A percentile compares a stretch with the other conserved stretches of the same genome.
These are phyloP conservation scores for Bretschneidera sinensis DNA, from an alignment of 345 rosid species.

Conservation along the genomic window DNA sequence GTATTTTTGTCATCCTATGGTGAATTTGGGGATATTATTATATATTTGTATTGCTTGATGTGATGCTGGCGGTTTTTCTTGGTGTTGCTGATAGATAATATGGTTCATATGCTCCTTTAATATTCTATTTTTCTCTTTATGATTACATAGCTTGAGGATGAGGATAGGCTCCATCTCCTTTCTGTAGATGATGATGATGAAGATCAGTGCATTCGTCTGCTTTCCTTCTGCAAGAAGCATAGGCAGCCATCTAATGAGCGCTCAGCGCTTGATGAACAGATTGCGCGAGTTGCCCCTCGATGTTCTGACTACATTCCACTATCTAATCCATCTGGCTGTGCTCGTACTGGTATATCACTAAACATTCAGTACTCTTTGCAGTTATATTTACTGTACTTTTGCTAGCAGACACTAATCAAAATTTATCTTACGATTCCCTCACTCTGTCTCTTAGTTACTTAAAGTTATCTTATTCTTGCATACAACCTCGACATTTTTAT, in stretches of 20 bases:
- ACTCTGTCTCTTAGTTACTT: constrained; percentile 5
- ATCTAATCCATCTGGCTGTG: constrained; percentile 85
- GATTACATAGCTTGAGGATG: constrained; percentile 70
- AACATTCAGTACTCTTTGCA: not conserved
- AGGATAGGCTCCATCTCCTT: constrained; percentile 76
- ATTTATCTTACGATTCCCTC: too few relatives aligned
- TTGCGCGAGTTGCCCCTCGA: constrained; percentile 36
- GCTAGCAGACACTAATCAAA: not conserved
- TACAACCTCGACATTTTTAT: too few relatives aligned
- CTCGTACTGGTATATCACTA: constrained; percentile 72
- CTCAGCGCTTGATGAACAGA: constrained; percentile 45
- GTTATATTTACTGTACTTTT: not conserved
- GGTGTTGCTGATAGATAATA: constrained; percentile 1
- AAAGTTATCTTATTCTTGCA: constrained; percentile 1
- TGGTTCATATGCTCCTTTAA: constrained; percentile 1
- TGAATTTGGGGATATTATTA: constrained; percentile 5
- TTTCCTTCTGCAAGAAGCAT: constrained; percentile 95
- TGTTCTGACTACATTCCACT: constrained; percentile 71
- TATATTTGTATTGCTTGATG: not conserved
- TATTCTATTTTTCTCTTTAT: constrained; percentile 10
- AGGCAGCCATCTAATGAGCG: constrained; percentile 71
- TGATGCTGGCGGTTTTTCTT: not conserved
- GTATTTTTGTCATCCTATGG: constrained; percentile 37
- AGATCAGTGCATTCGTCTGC: constrained; percentile 74
- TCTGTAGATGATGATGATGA: constrained; percentile 78